Conservation (phyloP, 73 alveolate species). For the Tetrahymena elliotti region DNA sequence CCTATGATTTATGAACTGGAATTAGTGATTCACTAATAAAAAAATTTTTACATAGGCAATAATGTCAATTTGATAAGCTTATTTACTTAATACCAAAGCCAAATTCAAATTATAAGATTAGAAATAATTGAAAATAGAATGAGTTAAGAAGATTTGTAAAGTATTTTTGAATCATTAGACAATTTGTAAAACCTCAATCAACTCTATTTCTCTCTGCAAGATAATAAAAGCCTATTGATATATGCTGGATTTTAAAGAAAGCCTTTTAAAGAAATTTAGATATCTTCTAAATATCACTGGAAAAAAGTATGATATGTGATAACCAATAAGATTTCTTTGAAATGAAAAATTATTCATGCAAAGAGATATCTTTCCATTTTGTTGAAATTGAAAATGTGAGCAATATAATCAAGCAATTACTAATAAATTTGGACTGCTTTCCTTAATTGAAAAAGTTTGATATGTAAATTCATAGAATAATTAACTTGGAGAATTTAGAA, state of each 20-base stretch:
- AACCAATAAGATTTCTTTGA: not conserved
- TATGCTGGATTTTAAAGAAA: not conserved
- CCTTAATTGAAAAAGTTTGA: too few species aligned
- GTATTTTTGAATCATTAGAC: too few species aligned
- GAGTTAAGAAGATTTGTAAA: not conserved
- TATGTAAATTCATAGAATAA: too few species aligned
- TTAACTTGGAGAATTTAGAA: not conserved
- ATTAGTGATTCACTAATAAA: not conserved
- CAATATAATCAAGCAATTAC: not conserved
- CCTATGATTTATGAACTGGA: not conserved
- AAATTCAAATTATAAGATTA: too few species aligned
- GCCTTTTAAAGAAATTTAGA: not conserved
- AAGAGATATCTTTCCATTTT: not conserved
- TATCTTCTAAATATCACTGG: too few species aligned
- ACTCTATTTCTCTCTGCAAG: not conserved
- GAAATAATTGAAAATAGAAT: not conserved
- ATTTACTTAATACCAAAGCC: not conserved
- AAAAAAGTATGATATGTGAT: not conserved
- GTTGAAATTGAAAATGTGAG: not conserved
- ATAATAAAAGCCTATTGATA: not conserved
- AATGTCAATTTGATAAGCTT: not conserved
- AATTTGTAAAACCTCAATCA: too few species aligned
- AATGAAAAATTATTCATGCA: too few species aligned
- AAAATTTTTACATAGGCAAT: not conserved
- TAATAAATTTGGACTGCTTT: not conserved